Evolutionary conservation across 2,329 filamentous ascomycete species (phyloP), one percentile per base, ranked within the genome.

Genomic region (Ceratocystis huliohia): DNA sequence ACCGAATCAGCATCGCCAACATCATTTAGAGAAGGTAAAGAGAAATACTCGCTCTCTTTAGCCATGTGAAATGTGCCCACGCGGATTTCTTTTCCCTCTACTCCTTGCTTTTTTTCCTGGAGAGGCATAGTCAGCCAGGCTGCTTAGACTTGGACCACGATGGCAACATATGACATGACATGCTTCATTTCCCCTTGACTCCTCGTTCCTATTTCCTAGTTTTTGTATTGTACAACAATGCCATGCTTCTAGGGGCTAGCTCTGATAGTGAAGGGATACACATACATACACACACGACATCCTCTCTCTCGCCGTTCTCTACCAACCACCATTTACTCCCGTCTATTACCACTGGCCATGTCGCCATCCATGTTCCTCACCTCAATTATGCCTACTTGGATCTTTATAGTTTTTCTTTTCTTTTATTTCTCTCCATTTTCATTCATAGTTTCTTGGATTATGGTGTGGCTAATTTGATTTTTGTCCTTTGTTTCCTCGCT

Each of bases 1-100:
- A 76, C 64, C 72, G 75, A n/a, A 69, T 78, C 64, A 78, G 76
- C 69, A 78, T 78, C 69, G 76, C 76, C 10, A 78, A 79, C 61
- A 79, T 79, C n/a, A 79, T 79, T 37, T 79, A 69, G 72, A 28
- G 45, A 17, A 45, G 15, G n/a, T 7, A 30, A 8, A 20, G 63
- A 33, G 41, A 22, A 6, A 45, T 10, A n/a, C 48, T 2, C n/a
- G 5, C 33, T 45, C 59, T 41, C 61, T 41, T 10, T 13, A 41
- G 17, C 28, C 20, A 61, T 65, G 41, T 20, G 25, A 17, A 7
- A 37, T 20, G 13, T 7, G 53, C 22, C 13, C 10, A 57, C 33
- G 15, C 28, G 2, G 3, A 1, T 37, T 37, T 59, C 15, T 46
- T 20, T 20, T 15, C 33, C 28, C 37, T 22, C 28, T 13, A 13